These are phyloP conservation scores for Puya raimondii DNA, from an alignment of 176 grass and related monocot genomes.

Conservation along the genomic window DNA sequence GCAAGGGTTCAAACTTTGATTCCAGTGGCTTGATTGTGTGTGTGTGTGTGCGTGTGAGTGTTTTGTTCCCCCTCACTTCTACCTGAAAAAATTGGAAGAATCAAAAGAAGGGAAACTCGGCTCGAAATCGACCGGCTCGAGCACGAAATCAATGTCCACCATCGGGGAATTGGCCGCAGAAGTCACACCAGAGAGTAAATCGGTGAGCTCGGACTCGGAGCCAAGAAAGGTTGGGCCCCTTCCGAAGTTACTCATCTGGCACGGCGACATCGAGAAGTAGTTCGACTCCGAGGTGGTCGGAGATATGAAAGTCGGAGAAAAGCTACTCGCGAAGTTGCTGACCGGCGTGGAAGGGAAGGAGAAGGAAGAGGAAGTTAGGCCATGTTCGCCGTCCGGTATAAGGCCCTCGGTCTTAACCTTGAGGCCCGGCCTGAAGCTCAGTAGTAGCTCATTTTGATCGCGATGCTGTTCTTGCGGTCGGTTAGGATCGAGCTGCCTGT, in stretches of 20 bases:
- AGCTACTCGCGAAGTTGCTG: conserved; percentile 3
- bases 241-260: conserved; percentile 8
- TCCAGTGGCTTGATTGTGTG: no score
- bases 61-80: background rate
- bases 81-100: background rate
- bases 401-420: conserved; percentile 25
- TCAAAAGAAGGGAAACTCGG: conserved; percentile 14
- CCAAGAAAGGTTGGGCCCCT: background rate
- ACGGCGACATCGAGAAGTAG: conserved; percentile 29
- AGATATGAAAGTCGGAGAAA: conserved; percentile 18
- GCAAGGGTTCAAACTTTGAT: no score
- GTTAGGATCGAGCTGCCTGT: background rate
- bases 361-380: conserved; percentile 7
- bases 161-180: conserved; percentile 10
- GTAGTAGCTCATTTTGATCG: conserved; percentile 26
- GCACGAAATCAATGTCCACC: conserved; percentile 20
- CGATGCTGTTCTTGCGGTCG: background rate
- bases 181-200: conserved; percentile 39
- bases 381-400: background rate
- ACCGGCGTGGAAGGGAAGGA: conserved; percentile 19
- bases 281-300: conserved; percentile 18
- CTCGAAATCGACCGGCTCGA: conserved; percentile 30
- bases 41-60: no score
- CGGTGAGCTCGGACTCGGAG: conserved; percentile 37
- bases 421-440: conserved; percentile 34